Percentiles rank a stretch among this genome's conserved stretches.
Evolutionary conservation across 441 rosid species (phyloP).

Genomic region (Omphalea diandra): DNA sequence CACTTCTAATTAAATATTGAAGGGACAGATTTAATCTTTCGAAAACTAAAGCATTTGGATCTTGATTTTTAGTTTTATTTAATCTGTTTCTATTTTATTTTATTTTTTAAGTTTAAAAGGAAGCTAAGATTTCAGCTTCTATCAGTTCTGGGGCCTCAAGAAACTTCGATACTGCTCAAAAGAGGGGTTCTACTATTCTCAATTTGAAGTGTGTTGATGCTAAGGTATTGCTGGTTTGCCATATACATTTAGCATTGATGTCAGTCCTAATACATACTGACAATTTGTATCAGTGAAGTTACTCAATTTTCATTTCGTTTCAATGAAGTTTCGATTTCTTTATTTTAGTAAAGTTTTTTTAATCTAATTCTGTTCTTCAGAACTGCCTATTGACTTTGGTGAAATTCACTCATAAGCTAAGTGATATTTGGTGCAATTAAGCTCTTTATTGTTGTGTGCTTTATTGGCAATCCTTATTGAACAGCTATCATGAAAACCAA

Average conservation of each 20-base stretch:
- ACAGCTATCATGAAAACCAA: not conserved
- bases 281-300: not conserved
- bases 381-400: not conserved
- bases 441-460: not conserved
- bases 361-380: not conserved
- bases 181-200: constrained; percentile 80
- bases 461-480: not conserved
- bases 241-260: too few species aligned
- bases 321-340: not conserved
- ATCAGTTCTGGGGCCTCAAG: constrained; percentile 70
- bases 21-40: not conserved
- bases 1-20: not conserved
- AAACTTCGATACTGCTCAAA: constrained; percentile 71
- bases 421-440: not conserved
- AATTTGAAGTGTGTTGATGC: constrained; percentile 90
- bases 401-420: not conserved
- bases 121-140: constrained; percentile 90
- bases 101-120: constrained; percentile 35
- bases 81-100: not conserved
- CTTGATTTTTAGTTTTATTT: not conserved
- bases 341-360: not conserved
- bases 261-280: too few species aligned
- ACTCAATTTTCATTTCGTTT: not conserved
- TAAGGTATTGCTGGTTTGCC: constrained; percentile 44
- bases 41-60: not conserved